phyloP scores from a whole-genome alignment of 2,329 filamentous ascomycete genomes.

The Trichophyton schoenleinii region DNA sequence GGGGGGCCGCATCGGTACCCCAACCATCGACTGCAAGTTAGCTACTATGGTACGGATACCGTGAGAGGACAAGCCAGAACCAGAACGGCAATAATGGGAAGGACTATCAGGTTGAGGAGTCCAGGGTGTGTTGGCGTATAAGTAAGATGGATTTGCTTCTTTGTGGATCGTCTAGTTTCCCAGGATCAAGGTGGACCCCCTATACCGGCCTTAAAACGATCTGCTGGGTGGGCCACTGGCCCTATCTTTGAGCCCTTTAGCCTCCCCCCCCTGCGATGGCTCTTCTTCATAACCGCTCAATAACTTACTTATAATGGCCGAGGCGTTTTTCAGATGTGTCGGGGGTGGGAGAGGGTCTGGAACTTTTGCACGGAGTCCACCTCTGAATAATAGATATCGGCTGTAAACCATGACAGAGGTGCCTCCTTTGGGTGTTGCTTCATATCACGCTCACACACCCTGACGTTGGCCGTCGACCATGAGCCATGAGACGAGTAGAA shows the following conservation, averaged over 20 bases:
- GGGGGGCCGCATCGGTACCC: not conserved
- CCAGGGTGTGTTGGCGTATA: not conserved
- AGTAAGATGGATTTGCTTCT: not conserved
- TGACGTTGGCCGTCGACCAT: not conserved
- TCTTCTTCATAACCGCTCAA: not conserved
- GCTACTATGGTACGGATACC: no score
- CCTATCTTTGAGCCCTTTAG: not conserved
- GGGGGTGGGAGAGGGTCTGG: not conserved
- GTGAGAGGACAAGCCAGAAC: not conserved
- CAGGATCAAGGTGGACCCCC: not conserved
- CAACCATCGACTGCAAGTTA: not conserved
- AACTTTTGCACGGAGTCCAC: no score
- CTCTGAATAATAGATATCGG: no score
- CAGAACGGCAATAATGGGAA: not conserved
- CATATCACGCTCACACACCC: no score
- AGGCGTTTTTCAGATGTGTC: not conserved
- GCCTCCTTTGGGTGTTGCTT: no score
- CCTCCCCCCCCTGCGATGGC: not conserved
- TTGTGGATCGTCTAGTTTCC: conserved; percentile 2
- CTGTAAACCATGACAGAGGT: no score
- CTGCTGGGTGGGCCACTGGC: not conserved
- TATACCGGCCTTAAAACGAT: conserved; percentile 1
- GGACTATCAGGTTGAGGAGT: not conserved
- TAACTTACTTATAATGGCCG: no score
- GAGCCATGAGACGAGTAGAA: not conserved